Evolutionary conservation across 228 moss, liverwort and hornwort genomes (phyloP), one percentile per base, ranked within the genome.

Genomic region (Sphagnum fallax): DNA sequence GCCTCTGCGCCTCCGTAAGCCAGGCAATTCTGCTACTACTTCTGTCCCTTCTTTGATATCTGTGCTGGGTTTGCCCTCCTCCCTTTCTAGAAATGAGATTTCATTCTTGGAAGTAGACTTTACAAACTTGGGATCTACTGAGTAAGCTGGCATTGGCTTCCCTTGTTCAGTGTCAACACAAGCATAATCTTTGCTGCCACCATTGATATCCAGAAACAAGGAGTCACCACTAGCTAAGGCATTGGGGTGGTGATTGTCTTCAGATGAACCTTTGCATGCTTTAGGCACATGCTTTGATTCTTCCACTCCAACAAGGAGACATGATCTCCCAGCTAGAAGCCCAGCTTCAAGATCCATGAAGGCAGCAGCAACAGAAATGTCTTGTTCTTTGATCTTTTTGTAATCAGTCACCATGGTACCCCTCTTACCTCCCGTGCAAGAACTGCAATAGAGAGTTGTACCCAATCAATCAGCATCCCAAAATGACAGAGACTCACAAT

Each of bases 281-380:
- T 7, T 52, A 72, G 4, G 47, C 69, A 67, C 70, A 6, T 64
- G 75, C 77, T 70, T 62, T 50, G 50, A 47, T 58, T 64, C 51
- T 10, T 80, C 69, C 6, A 65, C 64, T 57, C 78, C 79, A 74
- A 73, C 79, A 48, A 51, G 10, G 67, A 68, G 64, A 13, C 58
- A 71, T 32, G 32, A 32, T 32, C 32, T 32, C 32, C 32, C 32
- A 60, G 53, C 67, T 67, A 61, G 13, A 52, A 72, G 53, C 63
- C 73, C 72, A 77, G 70, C 78, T 81, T 83, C 70, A 75, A 88
- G 50, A 75, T 80, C 79, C 75, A 16, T 32, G 65, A 73, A 64
- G 58, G 72, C 67, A 49, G 49, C 65, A 11, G 68, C 59, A 74
- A n/a, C 32, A 32, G 32, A 32, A 32, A 32, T 32, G 32, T 32